phyloP scores from a whole-genome alignment of 1,284 basidiomycete species.

The Ganoderma meredithae region DNA sequence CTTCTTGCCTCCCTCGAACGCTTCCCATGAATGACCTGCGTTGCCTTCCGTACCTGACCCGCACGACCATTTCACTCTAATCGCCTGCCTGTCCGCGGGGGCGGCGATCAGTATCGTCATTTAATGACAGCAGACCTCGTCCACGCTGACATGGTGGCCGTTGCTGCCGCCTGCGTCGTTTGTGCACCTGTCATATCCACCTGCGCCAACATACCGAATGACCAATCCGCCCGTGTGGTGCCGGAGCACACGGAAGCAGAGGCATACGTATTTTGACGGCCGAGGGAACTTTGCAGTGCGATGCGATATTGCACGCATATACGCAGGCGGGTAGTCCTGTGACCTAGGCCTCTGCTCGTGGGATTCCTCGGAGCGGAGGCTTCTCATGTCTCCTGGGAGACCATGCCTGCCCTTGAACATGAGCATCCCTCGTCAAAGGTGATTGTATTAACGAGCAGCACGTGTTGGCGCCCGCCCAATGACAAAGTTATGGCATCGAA shows the following conservation, averaged over 20 bases:
- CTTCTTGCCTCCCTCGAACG: background rate
- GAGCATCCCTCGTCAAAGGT: background rate
- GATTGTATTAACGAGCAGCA: background rate
- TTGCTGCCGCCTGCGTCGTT: background rate
- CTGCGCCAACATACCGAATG: background rate
- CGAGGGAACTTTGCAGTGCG: background rate
- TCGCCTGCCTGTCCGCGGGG: background rate
- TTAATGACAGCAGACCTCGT: background rate
- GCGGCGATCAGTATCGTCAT: conserved; percentile 1
- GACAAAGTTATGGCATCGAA: background rate
- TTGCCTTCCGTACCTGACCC: background rate
- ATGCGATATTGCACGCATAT: background rate
- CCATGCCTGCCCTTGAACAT: conserved; percentile 1
- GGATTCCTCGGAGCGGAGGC: background rate
- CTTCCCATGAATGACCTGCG: conserved; percentile 3
- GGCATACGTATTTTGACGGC: conserved; percentile 7
- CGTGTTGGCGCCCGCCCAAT: background rate
- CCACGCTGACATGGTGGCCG: background rate
- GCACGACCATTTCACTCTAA: background rate
- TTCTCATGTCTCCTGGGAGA: conserved; percentile 8
- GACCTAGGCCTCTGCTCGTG: conserved; percentile 1
- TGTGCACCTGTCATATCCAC: background rate
- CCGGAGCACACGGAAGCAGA: background rate
- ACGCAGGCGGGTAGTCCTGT: background rate
- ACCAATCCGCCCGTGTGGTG: background rate